phyloP scores from a whole-genome alignment of 805 yeast species.

The Vanderwaltozyma tropicalis region DNA sequence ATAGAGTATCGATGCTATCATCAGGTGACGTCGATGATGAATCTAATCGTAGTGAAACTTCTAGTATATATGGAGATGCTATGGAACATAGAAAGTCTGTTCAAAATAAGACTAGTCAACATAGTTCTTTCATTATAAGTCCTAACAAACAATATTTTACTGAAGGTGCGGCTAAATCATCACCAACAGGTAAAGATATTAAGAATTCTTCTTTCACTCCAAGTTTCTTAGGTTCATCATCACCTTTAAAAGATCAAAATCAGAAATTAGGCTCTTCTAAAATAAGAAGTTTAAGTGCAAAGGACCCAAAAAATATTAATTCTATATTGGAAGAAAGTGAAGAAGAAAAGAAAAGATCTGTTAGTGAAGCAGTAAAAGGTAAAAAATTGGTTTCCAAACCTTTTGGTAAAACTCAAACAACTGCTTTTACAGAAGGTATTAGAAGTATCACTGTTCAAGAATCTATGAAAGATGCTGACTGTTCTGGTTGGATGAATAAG shows the following conservation, averaged over 20 bases:
- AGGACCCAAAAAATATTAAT: constrained; percentile 25
- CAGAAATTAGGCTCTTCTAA: constrained; percentile 21
- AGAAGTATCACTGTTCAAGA: constrained; percentile 63
- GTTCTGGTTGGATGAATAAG: constrained; percentile 93
- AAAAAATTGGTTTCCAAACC: constrained; percentile 31
- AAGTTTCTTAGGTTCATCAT: constrained; percentile 2
- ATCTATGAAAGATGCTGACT: constrained; percentile 62
- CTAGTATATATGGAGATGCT: constrained; percentile 3
- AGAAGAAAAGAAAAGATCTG: constrained; percentile 32
- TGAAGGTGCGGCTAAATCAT: constrained; percentile 11
- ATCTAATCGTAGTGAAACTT: not conserved
- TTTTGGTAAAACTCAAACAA: constrained; percentile 54
- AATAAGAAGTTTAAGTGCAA: constrained; percentile 44
- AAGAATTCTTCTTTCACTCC: constrained; percentile 2
- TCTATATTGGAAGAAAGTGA: constrained; percentile 27
- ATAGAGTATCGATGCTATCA: not conserved
- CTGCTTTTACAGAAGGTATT: constrained; percentile 85
- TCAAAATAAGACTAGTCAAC: not conserved
- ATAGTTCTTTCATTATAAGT: constrained; percentile 12
- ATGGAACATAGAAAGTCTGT: not conserved
- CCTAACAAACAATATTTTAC: constrained; percentile 18
- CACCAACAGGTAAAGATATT: constrained; percentile 10
- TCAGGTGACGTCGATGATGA: not conserved
- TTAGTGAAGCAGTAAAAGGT: constrained; percentile 41
- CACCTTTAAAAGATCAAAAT: not conserved